Base-by-base conservation (phyloP, 306 rosid genomes). In the Ammopiptanthus mongolicus region DNA sequence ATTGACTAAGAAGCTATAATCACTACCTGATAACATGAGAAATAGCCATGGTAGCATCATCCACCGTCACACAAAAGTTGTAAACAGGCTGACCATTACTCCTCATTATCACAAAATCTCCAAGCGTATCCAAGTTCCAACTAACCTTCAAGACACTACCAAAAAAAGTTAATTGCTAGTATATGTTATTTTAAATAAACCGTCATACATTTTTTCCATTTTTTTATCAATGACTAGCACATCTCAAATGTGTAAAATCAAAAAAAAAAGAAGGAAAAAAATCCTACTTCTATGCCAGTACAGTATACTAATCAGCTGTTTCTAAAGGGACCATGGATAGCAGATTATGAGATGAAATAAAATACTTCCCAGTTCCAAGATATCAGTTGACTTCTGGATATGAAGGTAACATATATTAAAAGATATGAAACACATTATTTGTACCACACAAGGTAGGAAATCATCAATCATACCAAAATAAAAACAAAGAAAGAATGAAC, bases 21-120 rank as follows among this genome's bases (percentile, higher is more conserved):
- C 52, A 62, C 72, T 87, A 95, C 99, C 99, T 88, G 62, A 95
- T 90, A 66, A 95, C 97, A 78, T 95, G 99, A 70, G 99, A 95
- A 80, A 95, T 95, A 61, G 97, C 93, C 99, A 95, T 92, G 83
- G 92, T 87, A n/a, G 97, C 99, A 88, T 95, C 99, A 85, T 95
- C 99, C 44, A 92, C 96, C 0, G 99, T 92, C 71, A 95, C 99
- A 71, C 97, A 95, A 78, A 95, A 95, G 83, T 95, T 95, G 84
- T 95, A 95, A 77, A 95, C 97, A 12, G 97, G 99, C 61, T 90
- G 97, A 66, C 99, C 99, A 64, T 95, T 95, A 86, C 99, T 95
- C 85, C 99, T 87, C 99, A 95, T 92, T 39, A 95, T 83, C 52
- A 95, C 99, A 87, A 93, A 93, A 88, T 93, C 96, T 83, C 98